Evolutionary conservation across 352 stramenopile genomes (phyloP).

Genomic region (Phytophthora vignae): DNA sequence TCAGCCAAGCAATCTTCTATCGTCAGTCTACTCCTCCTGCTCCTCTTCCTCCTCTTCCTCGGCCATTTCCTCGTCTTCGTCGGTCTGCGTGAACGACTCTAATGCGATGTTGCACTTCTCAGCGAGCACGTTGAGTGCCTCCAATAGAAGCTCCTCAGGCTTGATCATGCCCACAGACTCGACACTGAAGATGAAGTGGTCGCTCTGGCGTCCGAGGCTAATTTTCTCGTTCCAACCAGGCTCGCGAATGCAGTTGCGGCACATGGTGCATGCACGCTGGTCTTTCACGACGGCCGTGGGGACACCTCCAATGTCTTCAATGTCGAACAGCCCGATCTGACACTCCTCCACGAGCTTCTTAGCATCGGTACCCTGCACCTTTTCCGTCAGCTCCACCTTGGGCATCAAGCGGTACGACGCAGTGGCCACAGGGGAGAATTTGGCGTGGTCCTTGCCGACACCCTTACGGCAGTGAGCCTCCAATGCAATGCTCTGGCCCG

Average conservation of each 20-base stretch:
- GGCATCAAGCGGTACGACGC: constrained; percentile 96
- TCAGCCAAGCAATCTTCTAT: constrained; percentile 36
- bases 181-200: constrained; percentile 97
- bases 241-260: constrained; percentile 95
- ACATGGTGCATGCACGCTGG: constrained; percentile 95
- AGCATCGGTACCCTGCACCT: constrained; percentile 68
- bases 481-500: constrained; percentile 96
- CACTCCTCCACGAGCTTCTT: constrained; percentile 75
- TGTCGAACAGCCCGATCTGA: constrained; percentile 90
- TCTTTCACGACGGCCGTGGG: constrained; percentile 86
- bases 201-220: constrained; percentile 89
- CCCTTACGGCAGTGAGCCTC: constrained; percentile 96
- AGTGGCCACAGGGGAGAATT: constrained; percentile 97
- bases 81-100: constrained; percentile 74
- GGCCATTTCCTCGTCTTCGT: constrained; percentile 61
- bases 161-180: constrained; percentile 91
- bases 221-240: constrained; percentile 90
- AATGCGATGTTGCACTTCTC: constrained; percentile 88
- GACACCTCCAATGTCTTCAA: constrained; percentile 88
- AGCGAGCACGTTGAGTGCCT: constrained; percentile 82
- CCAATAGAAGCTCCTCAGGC: constrained; percentile 77
- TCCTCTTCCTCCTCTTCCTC: constrained; percentile 51
- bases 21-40: constrained; percentile 59
- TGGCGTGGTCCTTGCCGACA: constrained; percentile 97
- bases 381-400: constrained; percentile 76